A percentile compares a stretch with the other conserved stretches of the same genome.
Evolutionary conservation across 495 filamentous ascomycete species (phyloP).

Genomic region (Aspergillus asperescens): DNA sequence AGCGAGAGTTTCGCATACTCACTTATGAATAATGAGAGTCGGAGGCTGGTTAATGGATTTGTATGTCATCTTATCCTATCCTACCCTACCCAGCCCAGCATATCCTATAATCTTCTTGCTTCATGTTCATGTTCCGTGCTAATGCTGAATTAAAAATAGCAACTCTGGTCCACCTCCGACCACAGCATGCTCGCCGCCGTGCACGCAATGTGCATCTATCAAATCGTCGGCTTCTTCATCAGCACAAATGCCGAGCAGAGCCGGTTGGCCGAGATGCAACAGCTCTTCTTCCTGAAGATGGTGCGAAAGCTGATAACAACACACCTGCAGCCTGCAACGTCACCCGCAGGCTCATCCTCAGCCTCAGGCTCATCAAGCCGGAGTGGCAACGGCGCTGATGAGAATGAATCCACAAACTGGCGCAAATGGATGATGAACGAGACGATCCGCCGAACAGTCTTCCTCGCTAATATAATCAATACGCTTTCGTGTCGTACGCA

Average conservation of each 20-base stretch:
- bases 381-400: too few species aligned
- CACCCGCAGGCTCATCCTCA: not conserved
- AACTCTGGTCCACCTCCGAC: slow-evolving; percentile 7
- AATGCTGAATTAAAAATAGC: not conserved
- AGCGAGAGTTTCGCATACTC: slow-evolving; percentile 5
- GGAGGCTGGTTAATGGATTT: slow-evolving; percentile 5
- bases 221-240: slow-evolving; percentile 5
- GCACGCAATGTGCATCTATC: slow-evolving; percentile 6
- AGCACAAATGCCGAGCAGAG: slow-evolving; percentile 1
- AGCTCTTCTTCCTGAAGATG: slow-evolving; percentile 7
- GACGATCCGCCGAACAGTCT: slow-evolving; percentile 2
- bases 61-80: not conserved
- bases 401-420: too few species aligned
- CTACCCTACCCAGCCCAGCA: too few species aligned
- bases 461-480: slow-evolving; percentile 3
- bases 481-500: slow-evolving; percentile 3
- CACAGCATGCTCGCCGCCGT: slow-evolving; percentile 2
- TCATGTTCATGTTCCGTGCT: not conserved
- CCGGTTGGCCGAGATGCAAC: slow-evolving; percentile 1
- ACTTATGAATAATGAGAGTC: slow-evolving; percentile 4
- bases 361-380: too few species aligned
- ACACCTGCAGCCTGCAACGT: not conserved
- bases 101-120: too few species aligned
- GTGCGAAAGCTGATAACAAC: slow-evolving; percentile 1
- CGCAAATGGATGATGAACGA: slow-evolving; percentile 5